Conservation (phyloP, 257 asterid genomes). For the Plantago elongata region DNA sequence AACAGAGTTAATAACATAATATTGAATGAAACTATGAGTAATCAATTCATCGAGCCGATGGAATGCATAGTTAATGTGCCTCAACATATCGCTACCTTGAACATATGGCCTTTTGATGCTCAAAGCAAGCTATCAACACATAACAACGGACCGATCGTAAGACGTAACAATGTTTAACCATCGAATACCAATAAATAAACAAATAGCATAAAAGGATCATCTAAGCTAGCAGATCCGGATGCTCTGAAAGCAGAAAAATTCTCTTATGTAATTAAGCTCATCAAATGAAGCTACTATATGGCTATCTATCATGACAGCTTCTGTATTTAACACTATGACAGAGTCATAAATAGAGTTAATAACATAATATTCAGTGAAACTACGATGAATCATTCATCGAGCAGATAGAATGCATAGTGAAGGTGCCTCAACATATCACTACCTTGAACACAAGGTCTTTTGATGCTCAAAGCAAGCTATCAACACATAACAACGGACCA, state of each 20-base stretch:
- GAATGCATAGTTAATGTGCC: not conserved
- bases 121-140: not conserved
- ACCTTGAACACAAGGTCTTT: not conserved
- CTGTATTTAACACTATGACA: not conserved
- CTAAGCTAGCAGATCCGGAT: no score
- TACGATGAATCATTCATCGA: not conserved
- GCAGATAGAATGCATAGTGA: not conserved
- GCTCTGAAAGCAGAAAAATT: slow-evolving; percentile 16
- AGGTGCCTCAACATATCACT: not conserved
- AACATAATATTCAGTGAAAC: not conserved
- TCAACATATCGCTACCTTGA: not conserved
- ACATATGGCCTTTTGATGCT: not conserved
- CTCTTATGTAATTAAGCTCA: not conserved
- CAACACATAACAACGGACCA: not conserved
- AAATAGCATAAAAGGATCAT: not conserved
- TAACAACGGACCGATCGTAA: not conserved
- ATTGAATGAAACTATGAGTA: not conserved
- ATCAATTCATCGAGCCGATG: not conserved
- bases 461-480: not conserved
- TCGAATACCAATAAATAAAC: no score
- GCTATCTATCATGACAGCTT: not conserved
- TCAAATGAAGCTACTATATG: not conserved
- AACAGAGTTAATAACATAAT: not conserved
- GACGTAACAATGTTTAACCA: not conserved
- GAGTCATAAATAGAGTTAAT: not conserved